Evolutionary conservation across 768 basidiomycete genomes (phyloP), one percentile per base, ranked within the genome.

Genomic region (Psilocybe sp.): DNA sequence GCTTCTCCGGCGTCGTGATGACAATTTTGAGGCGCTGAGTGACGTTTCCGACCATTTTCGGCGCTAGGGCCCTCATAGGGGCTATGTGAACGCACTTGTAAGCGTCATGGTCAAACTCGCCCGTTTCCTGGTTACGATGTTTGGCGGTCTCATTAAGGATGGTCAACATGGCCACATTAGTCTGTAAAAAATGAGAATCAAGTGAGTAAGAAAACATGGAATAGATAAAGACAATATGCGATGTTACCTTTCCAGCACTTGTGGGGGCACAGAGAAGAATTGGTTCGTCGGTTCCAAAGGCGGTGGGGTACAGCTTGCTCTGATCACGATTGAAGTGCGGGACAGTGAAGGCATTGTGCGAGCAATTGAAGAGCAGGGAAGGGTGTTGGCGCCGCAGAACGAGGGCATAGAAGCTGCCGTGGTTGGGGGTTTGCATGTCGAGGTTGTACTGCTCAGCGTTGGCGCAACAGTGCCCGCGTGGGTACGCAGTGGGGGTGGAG

Each of bases 41-140:
- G 63, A 99, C 98, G 65, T 95, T 96, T 55, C 92, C 91, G 52
- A 98, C 97, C 87, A 96, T 94, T 69, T 99, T 97, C 64, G 98
- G 96, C 0, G 98, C 96, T 50, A 99, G 81, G 2, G 96, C 97
- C 68, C 98, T 99, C 97, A 99, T 99, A 3, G 96, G 97, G 0
- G 97, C 96, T 45, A 99, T 83, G 65, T 98, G 98, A 57, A n/a
- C n/a, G n/a, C n/a, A n/a, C n/a, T n/a, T n/a, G n/a, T n/a, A n/a
- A n/a, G n/a, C n/a, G n/a, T n/a, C 86, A 32, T 93, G 78, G 61
- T 93, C 90, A 61, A 97, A 89, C 9, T 70, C 67, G 34, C 91
- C 91, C 0, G 89, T 88, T 14, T 75, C 76, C 39, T 88, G 85
- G 61, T 95, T 82, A n/a, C 92, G 84, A 65, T 89, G 84, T 61